These are phyloP conservation scores for Colletotrichum sidae DNA, from an alignment of 2,329 filamentous ascomycete genomes.

Conservation along the genomic window DNA sequence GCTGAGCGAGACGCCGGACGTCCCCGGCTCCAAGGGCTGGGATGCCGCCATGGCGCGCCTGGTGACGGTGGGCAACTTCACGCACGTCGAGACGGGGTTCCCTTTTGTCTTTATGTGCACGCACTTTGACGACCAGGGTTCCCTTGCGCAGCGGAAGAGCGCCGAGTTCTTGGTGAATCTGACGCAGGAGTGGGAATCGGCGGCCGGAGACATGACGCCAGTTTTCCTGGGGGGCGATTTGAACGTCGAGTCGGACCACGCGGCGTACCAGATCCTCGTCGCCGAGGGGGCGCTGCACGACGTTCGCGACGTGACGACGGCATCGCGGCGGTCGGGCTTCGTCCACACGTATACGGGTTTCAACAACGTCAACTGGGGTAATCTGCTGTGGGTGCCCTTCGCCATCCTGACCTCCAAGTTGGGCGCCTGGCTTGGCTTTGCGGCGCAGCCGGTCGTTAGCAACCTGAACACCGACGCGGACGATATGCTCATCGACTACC, in stretches of 20 bases:
- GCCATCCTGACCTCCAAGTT: no score
- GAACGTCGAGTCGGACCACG: constrained; percentile 44
- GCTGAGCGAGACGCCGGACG: constrained; percentile 69
- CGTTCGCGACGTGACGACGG: constrained; percentile 41
- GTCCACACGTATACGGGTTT: constrained; percentile 47
- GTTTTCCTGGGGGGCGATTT: constrained; percentile 50
- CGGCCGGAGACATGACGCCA: constrained; percentile 29
- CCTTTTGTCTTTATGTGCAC: constrained; percentile 61
- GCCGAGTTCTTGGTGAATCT: constrained; percentile 52
- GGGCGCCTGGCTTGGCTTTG: no score
- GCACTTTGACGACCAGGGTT: constrained; percentile 63
- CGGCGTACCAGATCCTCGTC: constrained; percentile 43
- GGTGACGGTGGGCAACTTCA: constrained; percentile 59
- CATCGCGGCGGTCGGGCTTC: constrained; percentile 41
- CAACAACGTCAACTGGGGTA: constrained; percentile 32
- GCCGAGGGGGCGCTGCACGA: constrained; percentile 41
- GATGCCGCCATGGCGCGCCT: constrained; percentile 56
- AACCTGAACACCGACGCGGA: not conserved
- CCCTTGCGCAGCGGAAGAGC: constrained; percentile 52
- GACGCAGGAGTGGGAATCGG: constrained; percentile 42
- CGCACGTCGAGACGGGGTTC: constrained; percentile 51
- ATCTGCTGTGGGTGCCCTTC: no score
- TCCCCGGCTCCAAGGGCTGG: constrained; percentile 70
- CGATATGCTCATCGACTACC: constrained; percentile 43
- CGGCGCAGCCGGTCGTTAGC: no score